Base-by-base conservation (phyloP, 441 rosid species). In the Jatropha podagrica region DNA sequence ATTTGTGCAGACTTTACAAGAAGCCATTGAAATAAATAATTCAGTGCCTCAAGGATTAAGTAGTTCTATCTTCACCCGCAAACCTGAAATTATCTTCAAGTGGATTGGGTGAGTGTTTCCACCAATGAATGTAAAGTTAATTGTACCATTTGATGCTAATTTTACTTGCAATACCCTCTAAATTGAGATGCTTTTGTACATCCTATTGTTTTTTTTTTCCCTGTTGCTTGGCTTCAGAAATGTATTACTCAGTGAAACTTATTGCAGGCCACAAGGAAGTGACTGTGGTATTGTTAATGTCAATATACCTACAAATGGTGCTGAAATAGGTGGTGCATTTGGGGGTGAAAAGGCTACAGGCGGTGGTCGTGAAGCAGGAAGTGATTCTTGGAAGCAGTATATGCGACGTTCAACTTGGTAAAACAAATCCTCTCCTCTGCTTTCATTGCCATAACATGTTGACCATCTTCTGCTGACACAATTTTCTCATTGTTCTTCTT, bases 371-470 rank as follows among this genome's bases (percentile, higher is more conserved):
- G 99, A 92, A 87, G 98, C 97, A 27, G 99, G 99, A 78, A 96
- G 98, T 37, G 97, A 96, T 80, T 92, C 98, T 44, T 96, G 99
- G 99, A 96, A 96, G 85, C 99, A 96, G 77, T 96, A 96, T 79
- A 94, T 96, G 99, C 90, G 97, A 44, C 97, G 98, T 46, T 89
- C 98, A 12, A 96, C 98, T 64, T 94, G 99, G 99, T 96, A 91
- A 82, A 73, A 37, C 62, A 62, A 27, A 7, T 4, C 4, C 1
- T 23, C 69, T 13, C 52, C 18, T 52, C 55, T n/a, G 73, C 14
- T 15, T 51, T 23, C 40, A 3, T 23, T 26, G 14, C 38, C 4
- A 6, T 26, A 23, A 3, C 59, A 17, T n/a, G 9, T 18, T 18
- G 37, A 44, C 7, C 3, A 70, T 7, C 11, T 20, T 54, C 26